These are phyloP conservation scores for Daldinia sp. DNA, from an alignment of 2,329 filamentous ascomycete genomes.

Conservation along the genomic window DNA sequence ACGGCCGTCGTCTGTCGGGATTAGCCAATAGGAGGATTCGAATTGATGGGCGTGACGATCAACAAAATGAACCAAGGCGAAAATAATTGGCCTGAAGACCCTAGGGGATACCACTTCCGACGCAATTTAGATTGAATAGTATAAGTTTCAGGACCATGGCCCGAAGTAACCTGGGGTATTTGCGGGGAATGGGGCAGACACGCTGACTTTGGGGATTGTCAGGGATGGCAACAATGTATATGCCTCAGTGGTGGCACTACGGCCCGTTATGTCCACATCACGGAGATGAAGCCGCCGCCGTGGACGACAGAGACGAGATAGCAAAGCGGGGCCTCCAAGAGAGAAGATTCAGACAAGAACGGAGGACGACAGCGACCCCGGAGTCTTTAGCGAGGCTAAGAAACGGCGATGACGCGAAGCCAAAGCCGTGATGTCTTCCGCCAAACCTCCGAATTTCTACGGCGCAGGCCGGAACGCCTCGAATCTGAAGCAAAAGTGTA, in stretches of 20 bases:
- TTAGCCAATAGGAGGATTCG: constrained; percentile 25
- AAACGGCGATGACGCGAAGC: constrained; percentile 28
- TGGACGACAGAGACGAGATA: constrained; percentile 22
- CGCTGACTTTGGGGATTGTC: constrained; percentile 27
- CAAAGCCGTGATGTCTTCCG: constrained; percentile 23
- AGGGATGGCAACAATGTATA: constrained; percentile 35
- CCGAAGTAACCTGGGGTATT: constrained; percentile 43
- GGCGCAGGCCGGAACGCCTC: neutral
- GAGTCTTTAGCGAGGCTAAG: constrained; percentile 25
- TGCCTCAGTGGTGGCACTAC: constrained; percentile 34
- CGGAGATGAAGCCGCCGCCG: constrained; percentile 39
- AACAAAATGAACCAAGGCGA: constrained; percentile 36
- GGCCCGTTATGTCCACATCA: constrained; percentile 43
- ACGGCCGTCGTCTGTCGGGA: constrained; percentile 19
- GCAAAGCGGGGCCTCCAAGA: constrained; percentile 23
- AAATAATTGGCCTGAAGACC: constrained; percentile 20
- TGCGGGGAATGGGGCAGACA: constrained; percentile 38
- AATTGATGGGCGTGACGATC: constrained; percentile 24
- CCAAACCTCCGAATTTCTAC: constrained; percentile 24
- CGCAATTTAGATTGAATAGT: constrained; percentile 40
- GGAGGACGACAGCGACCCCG: constrained; percentile 24
- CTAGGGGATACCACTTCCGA: constrained; percentile 36
- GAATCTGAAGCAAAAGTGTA: constrained; percentile 10
- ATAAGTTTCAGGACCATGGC: constrained; percentile 41
- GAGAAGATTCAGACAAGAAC: constrained; percentile 23